phyloP scores from a whole-genome alignment of 371 early-diverging fungal species.

The Mortierella sp. region DNA sequence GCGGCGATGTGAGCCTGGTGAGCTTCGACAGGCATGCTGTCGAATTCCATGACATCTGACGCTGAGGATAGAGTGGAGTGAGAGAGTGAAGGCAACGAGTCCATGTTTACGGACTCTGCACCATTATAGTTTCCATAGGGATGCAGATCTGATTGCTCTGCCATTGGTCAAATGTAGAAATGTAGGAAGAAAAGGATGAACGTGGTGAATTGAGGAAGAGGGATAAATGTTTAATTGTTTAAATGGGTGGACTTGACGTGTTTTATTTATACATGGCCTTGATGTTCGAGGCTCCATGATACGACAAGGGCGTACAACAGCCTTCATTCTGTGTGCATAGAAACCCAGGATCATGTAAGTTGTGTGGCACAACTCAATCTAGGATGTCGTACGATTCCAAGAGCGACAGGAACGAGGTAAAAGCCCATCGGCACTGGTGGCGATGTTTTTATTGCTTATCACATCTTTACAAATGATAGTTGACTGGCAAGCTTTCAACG shows the following conservation, averaged over 20 bases:
- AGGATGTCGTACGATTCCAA: too few species aligned
- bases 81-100: slow-evolving; percentile 27
- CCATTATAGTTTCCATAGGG: not conserved
- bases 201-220: not conserved
- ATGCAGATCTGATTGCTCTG: not conserved
- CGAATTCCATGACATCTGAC: slow-evolving; percentile 24
- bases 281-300: too few species aligned
- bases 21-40: slow-evolving; percentile 26
- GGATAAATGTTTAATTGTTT: too few species aligned
- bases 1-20: slow-evolving; percentile 25
- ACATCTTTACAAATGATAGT: not conserved
- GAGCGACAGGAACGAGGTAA: too few species aligned
- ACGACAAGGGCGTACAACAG: too few species aligned
- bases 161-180: not conserved
- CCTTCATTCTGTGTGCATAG: too few species aligned
- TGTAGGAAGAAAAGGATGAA: not conserved
- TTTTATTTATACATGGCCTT: not conserved
- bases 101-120: slow-evolving; percentile 21
- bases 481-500: not conserved
- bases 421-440: not conserved
- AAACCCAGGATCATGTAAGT: too few species aligned
- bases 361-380: too few species aligned
- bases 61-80: slow-evolving; percentile 22
- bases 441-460: not conserved
- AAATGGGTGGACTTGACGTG: not conserved